phyloP scores from a whole-genome alignment of 495 filamentous ascomycete genomes.

The Eremomyces bilateralis region DNA sequence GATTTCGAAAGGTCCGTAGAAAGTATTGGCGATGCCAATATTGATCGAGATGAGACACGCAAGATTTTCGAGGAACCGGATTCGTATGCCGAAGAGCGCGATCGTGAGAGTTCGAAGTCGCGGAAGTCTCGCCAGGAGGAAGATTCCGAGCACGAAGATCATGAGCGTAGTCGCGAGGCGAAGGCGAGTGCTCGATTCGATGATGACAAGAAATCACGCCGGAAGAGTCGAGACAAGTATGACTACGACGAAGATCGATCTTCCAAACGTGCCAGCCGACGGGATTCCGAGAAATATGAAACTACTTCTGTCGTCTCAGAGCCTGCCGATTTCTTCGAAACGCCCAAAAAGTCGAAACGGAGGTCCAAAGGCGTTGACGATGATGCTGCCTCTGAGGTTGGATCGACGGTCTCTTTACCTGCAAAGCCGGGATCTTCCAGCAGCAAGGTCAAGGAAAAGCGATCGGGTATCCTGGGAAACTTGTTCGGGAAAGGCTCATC shows the following conservation, averaged over 20 bases:
- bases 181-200: no score
- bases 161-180: no score
- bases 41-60: no score
- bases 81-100: constrained; percentile 1
- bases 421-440: no score
- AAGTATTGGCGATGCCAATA: constrained; percentile 9
- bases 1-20: constrained; percentile 9
- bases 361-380: constrained; percentile 16
- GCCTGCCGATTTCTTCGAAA: constrained; percentile 14
- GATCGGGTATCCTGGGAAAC: no score
- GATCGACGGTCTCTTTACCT: constrained; percentile 15
- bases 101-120: constrained; percentile 6
- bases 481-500: no score
- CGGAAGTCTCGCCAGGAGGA: constrained; percentile 4
- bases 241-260: no score
- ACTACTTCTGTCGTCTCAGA: constrained; percentile 14
- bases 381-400: constrained; percentile 14
- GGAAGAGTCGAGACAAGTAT: no score
- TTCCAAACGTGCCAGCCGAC: no score
- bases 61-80: constrained; percentile 4
- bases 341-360: constrained; percentile 6
- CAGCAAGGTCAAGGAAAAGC: no score
- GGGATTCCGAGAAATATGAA: no score
- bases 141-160: neutral
- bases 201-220: no score